Evolutionary conservation across 352 stramenopile genomes (phyloP), one percentile per base, ranked within the genome.

Genomic region (Albugo laibachii): DNA sequence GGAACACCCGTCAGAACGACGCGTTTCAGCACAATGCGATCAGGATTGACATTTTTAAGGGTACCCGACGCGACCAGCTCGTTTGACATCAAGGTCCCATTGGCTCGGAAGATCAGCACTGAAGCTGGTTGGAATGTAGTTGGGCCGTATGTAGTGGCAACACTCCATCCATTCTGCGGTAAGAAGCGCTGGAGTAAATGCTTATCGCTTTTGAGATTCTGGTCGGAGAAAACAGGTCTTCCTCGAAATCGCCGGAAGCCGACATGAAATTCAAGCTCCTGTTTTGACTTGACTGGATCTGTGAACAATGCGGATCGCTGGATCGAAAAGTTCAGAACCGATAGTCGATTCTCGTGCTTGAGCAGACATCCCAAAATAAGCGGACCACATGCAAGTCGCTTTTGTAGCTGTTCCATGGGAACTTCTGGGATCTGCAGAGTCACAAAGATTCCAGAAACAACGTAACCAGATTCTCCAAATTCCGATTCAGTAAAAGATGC

Each of bases 131-230:
- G 83, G 62, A 97, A 98, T n/a, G 92, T 97, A 35, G 97, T 85
- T 0, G 95, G 94, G 5, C 62, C 78, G 49, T 93, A 94, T 31
- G 92, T 76, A 0, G 75, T 82, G 10, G 77, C 86, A 13, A 96
- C 86, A 61, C 94, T 88, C 70, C 84, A 95, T 13, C 82, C 79
- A 19, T 55, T 65, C 36, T 82, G 74, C 31, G 89, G 92, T 57
- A 99, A 62, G 72, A 97, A 99, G 21, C 94, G 79, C 66, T 98
- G 86, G 62, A 97, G 98, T 55, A 99, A 93, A 64, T 98, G 92
- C 65, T 99, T 98, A 67, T 98, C 93, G 63, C 91, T 96, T 57
- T 98, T 98, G 16, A 98, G 66, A 50, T 95, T 98, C 61, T 97
- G 78, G 59, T 99, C 89, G 21, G 82, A 97, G 66, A 98, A 99